Evolutionary conservation across 2,329 filamentous ascomycete genomes (phyloP), one percentile per base, ranked within the genome.

Genomic region (Sporothrix curviconia): DNA sequence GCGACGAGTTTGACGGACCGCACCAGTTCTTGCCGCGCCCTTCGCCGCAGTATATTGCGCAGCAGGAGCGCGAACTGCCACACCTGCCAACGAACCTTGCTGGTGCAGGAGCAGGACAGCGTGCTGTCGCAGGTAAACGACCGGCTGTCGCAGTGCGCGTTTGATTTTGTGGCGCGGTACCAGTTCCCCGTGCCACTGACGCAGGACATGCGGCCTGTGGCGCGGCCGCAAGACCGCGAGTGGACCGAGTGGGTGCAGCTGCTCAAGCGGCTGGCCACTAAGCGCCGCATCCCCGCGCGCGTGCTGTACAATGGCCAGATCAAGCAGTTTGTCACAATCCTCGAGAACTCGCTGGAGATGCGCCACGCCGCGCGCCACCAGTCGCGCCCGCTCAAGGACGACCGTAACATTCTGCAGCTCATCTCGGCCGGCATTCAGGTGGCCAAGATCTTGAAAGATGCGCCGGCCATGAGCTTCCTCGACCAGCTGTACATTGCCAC

Each of bases 161-260:
- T 87, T 77, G 89, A 95, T 73, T 95, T 95, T 72, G 86, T 95
- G 66, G 90, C 90, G 65, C 91, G 90, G 72, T 94, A 94, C 70
- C 89, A 92, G 72, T 95, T 95, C 69, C 90, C 90, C 12, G 91
- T 95, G 64, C 90, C 90, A 11, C 73, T 94, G 66, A 89, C 90
- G 58, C 82, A 87, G 70, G 88, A 92, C 70, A 91, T 91, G 81
- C 82, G 89, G 64, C 86, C 86, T 1, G 79, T 92, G 55, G 84
- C 87, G 69, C 76, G 84, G 46, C 84, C 89, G 32, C 84, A 85
- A 66, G 89, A 92, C 72, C 81, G 89, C 61, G 90, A 94, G 71
- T 95, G 90, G 90, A 92, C 89, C 46, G 90, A 95, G 73, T 95
- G 90, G 90, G 90, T 92, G 57, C 90, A 92, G 70, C 80, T 95